Evolutionary conservation across 345 rosid species (phyloP).

Genomic region (Brassica nigra): DNA sequence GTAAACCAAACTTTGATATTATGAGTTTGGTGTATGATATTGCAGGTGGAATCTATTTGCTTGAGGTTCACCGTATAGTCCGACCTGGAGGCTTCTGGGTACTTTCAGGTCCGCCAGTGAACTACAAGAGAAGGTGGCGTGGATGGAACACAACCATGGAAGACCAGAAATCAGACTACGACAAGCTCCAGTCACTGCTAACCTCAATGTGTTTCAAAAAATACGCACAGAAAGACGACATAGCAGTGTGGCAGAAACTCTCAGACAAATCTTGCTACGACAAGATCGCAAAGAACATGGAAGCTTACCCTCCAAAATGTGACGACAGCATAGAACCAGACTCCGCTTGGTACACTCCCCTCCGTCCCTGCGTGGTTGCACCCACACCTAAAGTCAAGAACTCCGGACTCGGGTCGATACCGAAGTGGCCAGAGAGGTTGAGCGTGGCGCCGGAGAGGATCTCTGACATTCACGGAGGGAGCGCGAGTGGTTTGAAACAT

Average conservation of each 20-base stretch:
- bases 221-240: slow-evolving; percentile 78
- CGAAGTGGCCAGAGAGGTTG: slow-evolving; percentile 87
- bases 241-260: slow-evolving; percentile 94
- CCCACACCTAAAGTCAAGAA: slow-evolving; percentile 61
- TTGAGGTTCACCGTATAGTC: slow-evolving; percentile 86
- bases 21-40: background rate
- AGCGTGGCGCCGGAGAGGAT: slow-evolving; percentile 68
- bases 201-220: slow-evolving; percentile 89
- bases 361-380: slow-evolving; percentile 83
- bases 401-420: slow-evolving; percentile 58
- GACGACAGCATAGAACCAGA: slow-evolving; percentile 96
- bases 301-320: slow-evolving; percentile 80
- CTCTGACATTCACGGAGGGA: slow-evolving; percentile 68
- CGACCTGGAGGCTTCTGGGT: slow-evolving; percentile 99
- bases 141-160: slow-evolving; percentile 98
- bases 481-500: slow-evolving; percentile 60
- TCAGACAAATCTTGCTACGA: slow-evolving; percentile 70
- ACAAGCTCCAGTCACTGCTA: slow-evolving; percentile 74
- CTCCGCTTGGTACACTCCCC: slow-evolving; percentile 96
- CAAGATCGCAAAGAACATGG: slow-evolving; percentile 60
- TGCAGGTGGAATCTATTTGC: slow-evolving; percentile 93
- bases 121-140: slow-evolving; percentile 80
- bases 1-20: too few species aligned
- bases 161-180: slow-evolving; percentile 85
- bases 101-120: slow-evolving; percentile 94